Evolutionary conservation across 2,329 filamentous ascomycete species (phyloP), one percentile per base, ranked within the genome.

Genomic region (Sporothrix protearum): DNA sequence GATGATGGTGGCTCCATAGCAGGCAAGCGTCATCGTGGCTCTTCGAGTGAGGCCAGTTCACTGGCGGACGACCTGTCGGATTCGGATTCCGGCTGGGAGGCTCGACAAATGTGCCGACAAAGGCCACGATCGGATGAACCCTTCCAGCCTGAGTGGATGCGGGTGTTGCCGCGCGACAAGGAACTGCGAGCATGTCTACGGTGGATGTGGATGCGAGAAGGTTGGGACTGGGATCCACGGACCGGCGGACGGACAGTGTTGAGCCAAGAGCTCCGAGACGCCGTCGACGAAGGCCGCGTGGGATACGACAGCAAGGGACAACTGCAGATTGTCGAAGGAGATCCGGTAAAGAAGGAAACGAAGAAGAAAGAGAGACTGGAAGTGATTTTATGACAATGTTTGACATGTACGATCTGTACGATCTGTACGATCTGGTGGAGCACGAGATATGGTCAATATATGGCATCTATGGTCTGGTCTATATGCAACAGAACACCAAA

Each of bases 171-270:
- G 0, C 82, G 85, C 57, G 94, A 97, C 80, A 97, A 97, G 81
- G 94, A 97, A 80, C 82, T 97, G n/a, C 86, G 92, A 57, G 93
- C 93, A 0, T 97, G 89, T 81, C 80, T 97, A 77, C 86, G 91
- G 51, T 97, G 94, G 94, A 92, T 94, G 88, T 97, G 94, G 94
- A 87, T 96, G 81, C 88, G 90, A 61, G 92, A 97, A 76, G 93
- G 93, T 0, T 95, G 89, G 86, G 84, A 89, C 53, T 97, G 93
- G 93, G 87, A 96, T 81, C 88, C 89, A 1, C 79, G 82, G 36
- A 94, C 91, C 0, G 94, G 93, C 0, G 85, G 90, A 67, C 86
- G 84, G 73, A 81, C 82, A 33, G 80, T 85, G 33, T 82, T 91
- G 9, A 77, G 82, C 1, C 82, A 82, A 33, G 85, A 86, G 61